These are phyloP conservation scores for Elaeagnus macrophylla DNA, from an alignment of 306 rosid species.

Conservation along the genomic window DNA sequence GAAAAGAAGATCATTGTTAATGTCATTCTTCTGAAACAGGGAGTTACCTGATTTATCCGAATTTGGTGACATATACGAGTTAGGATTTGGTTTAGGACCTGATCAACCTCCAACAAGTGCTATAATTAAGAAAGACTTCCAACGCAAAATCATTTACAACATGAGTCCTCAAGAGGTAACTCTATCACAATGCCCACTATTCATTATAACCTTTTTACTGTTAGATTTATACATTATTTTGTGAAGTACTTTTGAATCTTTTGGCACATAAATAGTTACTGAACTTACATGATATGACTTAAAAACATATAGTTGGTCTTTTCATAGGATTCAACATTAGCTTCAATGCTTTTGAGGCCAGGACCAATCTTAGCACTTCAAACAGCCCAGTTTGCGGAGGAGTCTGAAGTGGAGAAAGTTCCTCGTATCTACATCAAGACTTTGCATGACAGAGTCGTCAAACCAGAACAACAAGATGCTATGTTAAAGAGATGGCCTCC, in stretches of 20 bases:
- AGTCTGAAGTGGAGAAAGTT: slow-evolving; percentile 38
- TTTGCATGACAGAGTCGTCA: slow-evolving; percentile 56
- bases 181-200: neutral
- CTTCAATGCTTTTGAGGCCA: slow-evolving; percentile 77
- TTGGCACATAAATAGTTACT: neutral
- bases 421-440: slow-evolving; percentile 61
- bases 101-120: slow-evolving; percentile 82
- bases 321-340: slow-evolving; percentile 71
- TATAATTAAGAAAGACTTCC: slow-evolving; percentile 64
- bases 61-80: slow-evolving; percentile 60
- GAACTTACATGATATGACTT: neutral
- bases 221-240: no score
- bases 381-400: slow-evolving; percentile 40
- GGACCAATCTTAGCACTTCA: slow-evolving; percentile 58
- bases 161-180: slow-evolving; percentile 76
- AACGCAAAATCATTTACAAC: slow-evolving; percentile 51
- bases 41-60: slow-evolving; percentile 72
- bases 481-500: slow-evolving; percentile 81
- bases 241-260: neutral
- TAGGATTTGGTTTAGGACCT: slow-evolving; percentile 62
- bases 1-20: neutral
- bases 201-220: no score
- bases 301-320: no score
- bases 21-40: slow-evolving; percentile 35
- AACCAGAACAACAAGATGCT: slow-evolving; percentile 72